Evolutionary conservation across 352 stramenopile genomes (phyloP), one percentile per base, ranked within the genome.

Genomic region (Discostella stelligera): DNA sequence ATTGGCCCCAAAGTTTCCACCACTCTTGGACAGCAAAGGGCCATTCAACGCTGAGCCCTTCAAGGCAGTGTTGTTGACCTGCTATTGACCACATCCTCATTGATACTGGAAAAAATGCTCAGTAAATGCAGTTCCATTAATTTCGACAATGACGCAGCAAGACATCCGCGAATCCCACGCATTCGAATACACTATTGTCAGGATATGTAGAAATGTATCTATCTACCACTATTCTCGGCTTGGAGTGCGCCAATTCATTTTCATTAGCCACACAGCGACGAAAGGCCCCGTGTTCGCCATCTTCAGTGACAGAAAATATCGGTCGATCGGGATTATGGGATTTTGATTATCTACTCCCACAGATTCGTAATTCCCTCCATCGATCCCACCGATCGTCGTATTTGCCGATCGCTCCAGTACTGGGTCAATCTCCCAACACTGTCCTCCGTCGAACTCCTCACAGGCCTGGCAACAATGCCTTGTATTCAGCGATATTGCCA

Each of bases 261-360:
- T 32, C 44, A 30, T 74, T 63, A 16, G 79, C 66, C 23, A 71
- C 71, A 44, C 79, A 89, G 6, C 80, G 63, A 14, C 70, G 56
- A 3, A 89, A 14, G 0, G 77, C 66, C 14, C 83, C 83, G 11
- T 67, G 18, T 23, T 52, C 49, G 20, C 63, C 16, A 68, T 89
- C 80, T 71, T 88, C 77, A 2, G 83, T 88, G 16, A 74, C 58
- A 77, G 85, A 89, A 65, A 86, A 88, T 11, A 67, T 32, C 27
- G 27, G 27, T 32, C 27, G 27, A 2, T 39, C 23, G 83, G 80
- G 3, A 66, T 85, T 76, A 18, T 55, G 83, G 80, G 3, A 66
- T 85, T 76, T 23, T 55, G 61, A 32, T 75, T 60, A 59, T 89
- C 83, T 53, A 77, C 67, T 32, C 71, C 76, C 66, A 79, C 72